A percentile compares a stretch with the other conserved stretches of the same genome.
Conservation (phyloP, 768 basidiomycete genomes). For the Ramaria sp. region DNA sequence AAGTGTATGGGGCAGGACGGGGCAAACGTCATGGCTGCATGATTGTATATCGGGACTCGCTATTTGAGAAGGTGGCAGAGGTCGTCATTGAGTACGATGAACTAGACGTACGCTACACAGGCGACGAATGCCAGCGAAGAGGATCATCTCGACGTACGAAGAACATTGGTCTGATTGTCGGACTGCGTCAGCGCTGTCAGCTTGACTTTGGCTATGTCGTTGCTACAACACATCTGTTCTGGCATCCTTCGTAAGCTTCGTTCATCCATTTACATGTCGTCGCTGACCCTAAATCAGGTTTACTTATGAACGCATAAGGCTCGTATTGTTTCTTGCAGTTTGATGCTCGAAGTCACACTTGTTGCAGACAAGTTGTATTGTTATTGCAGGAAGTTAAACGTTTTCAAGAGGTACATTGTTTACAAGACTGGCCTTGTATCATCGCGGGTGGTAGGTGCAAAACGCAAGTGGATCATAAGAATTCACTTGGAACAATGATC, state of each 20-base stretch:
- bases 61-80: conserved; percentile 36
- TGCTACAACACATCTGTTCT: conserved; percentile 89
- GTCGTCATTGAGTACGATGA: conserved; percentile 60
- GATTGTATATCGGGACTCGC: conserved; percentile 52
- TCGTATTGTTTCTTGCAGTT: not conserved
- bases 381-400: conserved; percentile 50
- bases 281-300: conserved; percentile 30
- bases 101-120: conserved; percentile 35
- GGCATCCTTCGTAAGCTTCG: conserved; percentile 71
- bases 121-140: conserved; percentile 23
- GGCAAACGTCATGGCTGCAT: conserved; percentile 81
- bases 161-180: conserved; percentile 73
- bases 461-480: not conserved
- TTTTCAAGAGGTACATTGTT: conserved; percentile 38
- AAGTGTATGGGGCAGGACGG: conserved; percentile 58
- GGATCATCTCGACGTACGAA: conserved; percentile 61
- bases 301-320: conserved; percentile 78
- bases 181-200: conserved; percentile 34
- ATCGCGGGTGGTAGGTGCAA: conserved; percentile 63
- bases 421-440: conserved; percentile 62
- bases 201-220: conserved; percentile 50
- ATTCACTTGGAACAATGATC: not conserved
- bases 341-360: not conserved
- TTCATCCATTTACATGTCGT: not conserved
- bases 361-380: conserved; percentile 62